Evolutionary conservation across 2,329 filamentous ascomycete genomes (phyloP).

Genomic region (Trichoderma aggressivum): DNA sequence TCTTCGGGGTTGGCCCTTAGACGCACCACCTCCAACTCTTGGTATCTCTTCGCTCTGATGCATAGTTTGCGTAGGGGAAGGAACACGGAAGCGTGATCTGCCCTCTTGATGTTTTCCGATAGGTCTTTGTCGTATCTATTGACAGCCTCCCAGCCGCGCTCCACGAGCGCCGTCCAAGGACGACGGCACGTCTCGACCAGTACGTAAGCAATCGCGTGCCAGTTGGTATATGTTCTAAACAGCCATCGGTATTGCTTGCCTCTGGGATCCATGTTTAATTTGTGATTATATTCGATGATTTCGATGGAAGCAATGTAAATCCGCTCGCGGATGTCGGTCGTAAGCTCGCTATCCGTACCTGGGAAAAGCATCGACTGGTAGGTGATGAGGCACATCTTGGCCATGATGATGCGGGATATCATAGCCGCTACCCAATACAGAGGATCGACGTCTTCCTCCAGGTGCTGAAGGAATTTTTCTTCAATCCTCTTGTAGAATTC

Average conservation of each 20-base stretch:
- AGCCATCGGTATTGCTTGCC: slow-evolving; percentile 48
- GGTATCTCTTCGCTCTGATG: slow-evolving; percentile 49
- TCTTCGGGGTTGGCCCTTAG: slow-evolving; percentile 48
- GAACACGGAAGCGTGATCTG: slow-evolving; percentile 48
- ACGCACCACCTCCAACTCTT: slow-evolving; percentile 48
- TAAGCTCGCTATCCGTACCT: slow-evolving; percentile 53
- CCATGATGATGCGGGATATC: slow-evolving; percentile 67
- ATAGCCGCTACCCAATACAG: slow-evolving; percentile 68
- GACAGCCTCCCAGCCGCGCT: slow-evolving; percentile 49
- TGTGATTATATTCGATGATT: slow-evolving; percentile 65
- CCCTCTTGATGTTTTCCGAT: slow-evolving; percentile 43
- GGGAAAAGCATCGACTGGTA: slow-evolving; percentile 69
- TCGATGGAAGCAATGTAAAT: slow-evolving; percentile 71
- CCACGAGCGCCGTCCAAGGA: slow-evolving; percentile 48
- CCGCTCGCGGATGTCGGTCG: slow-evolving; percentile 62
- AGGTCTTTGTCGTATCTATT: slow-evolving; percentile 39
- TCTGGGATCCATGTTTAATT: slow-evolving; percentile 58
- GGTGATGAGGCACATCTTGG: slow-evolving; percentile 73
- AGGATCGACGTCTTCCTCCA: slow-evolving; percentile 46
- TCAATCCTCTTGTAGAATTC: slow-evolving; percentile 53
- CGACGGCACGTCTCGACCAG: slow-evolving; percentile 46
- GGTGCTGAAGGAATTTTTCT: slow-evolving; percentile 51
- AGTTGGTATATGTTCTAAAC: slow-evolving; percentile 50
- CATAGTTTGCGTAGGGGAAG: slow-evolving; percentile 54
- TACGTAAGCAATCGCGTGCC: slow-evolving; percentile 50